Evolutionary conservation across 768 basidiomycete genomes (phyloP), one percentile per base, ranked within the genome.

Genomic region (Tremella fuciformis): DNA sequence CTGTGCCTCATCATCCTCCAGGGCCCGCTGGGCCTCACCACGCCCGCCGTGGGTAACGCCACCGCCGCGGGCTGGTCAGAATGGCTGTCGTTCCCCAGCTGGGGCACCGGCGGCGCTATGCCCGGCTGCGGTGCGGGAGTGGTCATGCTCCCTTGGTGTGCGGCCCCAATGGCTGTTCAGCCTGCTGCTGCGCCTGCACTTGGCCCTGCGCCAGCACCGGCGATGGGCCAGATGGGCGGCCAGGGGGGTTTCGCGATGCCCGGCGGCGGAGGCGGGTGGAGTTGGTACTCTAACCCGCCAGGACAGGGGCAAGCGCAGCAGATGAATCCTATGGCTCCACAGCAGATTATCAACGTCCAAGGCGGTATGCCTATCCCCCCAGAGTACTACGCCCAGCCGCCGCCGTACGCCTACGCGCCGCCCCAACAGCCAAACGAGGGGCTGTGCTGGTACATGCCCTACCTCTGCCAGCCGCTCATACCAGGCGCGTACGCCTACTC

Each of bases 1-100:
- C 55, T 73, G 25, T 65, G 69, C 3, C 55, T 73, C 34, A 73
- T 73, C 59, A 70, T 73, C 57, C 62, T 73, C 7, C 71, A 70
- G 49, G 71, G 69, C 53, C 71, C 71, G 1, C 48, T 73, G n/a
- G 71, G 71, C n/a, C 41, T 73, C 2, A 64, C 64, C 1, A 60
- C 56, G 0, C 19, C 25, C 2, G 55, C 47, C 46, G 44, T 38
- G 9, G 25, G 44, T n/a, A 55, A 50, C n/a, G 48, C 46, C 1
- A 42, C 50, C 8, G 47, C 34, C 25, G 55, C 38, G 55, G 7
- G 50, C 60, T 18, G 46, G 44, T 52, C 24, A 59, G 25, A 56
- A 59, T 15, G 41, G 54, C 22, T 46, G 4, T 46, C 42, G 22
- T 50, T 18, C 29, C 24, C 13, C 34, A 16, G 3, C 13, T 21